These are phyloP conservation scores for Starmera amethionina DNA, from an alignment of 805 yeast genomes.

Conservation along the genomic window DNA sequence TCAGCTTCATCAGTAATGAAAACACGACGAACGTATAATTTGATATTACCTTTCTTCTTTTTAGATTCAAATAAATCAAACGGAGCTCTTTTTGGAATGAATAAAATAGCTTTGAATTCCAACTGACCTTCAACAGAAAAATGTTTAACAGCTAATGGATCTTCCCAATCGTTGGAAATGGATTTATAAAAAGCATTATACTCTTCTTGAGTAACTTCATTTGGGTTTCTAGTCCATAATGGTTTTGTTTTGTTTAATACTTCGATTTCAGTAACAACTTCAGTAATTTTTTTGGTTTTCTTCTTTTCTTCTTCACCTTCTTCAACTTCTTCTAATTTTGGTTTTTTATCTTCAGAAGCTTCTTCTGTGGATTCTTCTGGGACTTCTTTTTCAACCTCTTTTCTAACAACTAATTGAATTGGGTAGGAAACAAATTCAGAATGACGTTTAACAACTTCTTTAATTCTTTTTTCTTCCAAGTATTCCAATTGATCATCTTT, in stretches of 20 bases:
- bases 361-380: slow-evolving; percentile 40
- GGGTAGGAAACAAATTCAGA: slow-evolving; percentile 99
- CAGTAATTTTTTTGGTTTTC: slow-evolving; percentile 84
- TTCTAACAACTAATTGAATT: slow-evolving; percentile 94
- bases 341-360: slow-evolving; percentile 59
- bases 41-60: slow-evolving; percentile 99
- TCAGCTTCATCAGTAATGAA: slow-evolving; percentile 99
- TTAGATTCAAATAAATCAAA: slow-evolving; percentile 95
- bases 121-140: slow-evolving; percentile 99
- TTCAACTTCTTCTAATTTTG: slow-evolving; percentile 66
- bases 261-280: slow-evolving; percentile 90
- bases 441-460: slow-evolving; percentile 99
- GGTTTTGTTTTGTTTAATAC: slow-evolving; percentile 99
- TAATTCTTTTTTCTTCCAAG: slow-evolving; percentile 98
- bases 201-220: slow-evolving; percentile 96
- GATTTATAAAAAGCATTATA: slow-evolving; percentile 99
- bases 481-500: slow-evolving; percentile 99
- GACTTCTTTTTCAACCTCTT: slow-evolving; percentile 74
- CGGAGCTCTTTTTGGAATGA: slow-evolving; percentile 99
- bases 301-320: slow-evolving; percentile 61
- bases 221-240: slow-evolving; percentile 98
- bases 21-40: slow-evolving; percentile 97
- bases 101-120: slow-evolving; percentile 96
- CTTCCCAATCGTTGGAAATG: slow-evolving; percentile 99
- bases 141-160: slow-evolving; percentile 98